These are phyloP conservation scores for Neopestalotiopsis sp. DNA, from an alignment of 2,329 filamentous ascomycete species.

Conservation along the genomic window DNA sequence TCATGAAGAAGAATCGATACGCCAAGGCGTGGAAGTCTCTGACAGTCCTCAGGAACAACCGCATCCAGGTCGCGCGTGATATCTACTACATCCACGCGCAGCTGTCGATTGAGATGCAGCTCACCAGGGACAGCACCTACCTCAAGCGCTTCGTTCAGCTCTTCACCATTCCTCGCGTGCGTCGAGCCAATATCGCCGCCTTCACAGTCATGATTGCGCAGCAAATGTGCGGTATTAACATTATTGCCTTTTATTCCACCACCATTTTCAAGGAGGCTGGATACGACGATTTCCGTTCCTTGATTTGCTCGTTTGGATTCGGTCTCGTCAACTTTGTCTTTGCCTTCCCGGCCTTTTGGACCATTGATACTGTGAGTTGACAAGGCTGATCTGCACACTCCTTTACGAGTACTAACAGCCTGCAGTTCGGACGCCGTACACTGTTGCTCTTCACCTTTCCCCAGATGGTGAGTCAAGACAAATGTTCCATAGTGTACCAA, in stretches of 20 bases:
- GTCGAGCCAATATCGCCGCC: slow-evolving; percentile 76
- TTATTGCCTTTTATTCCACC: slow-evolving; percentile 64
- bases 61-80: slow-evolving; percentile 64
- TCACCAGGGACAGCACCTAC: slow-evolving; percentile 60
- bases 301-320: slow-evolving; percentile 69
- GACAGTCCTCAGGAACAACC: slow-evolving; percentile 55
- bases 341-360: slow-evolving; percentile 67
- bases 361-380: slow-evolving; percentile 62
- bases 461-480: slow-evolving; percentile 53
- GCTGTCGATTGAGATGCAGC: slow-evolving; percentile 62
- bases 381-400: slow-evolving; percentile 58
- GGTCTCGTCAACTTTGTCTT: slow-evolving; percentile 70
- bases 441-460: slow-evolving; percentile 72
- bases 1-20: slow-evolving; percentile 70
- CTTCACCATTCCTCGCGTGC: slow-evolving; percentile 72
- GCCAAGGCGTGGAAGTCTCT: slow-evolving; percentile 64
- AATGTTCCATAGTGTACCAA: not conserved
- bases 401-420: slow-evolving; percentile 54
- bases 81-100: slow-evolving; percentile 70
- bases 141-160: slow-evolving; percentile 67
- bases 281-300: slow-evolving; percentile 57
- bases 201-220: slow-evolving; percentile 82
- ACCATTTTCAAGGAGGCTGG: slow-evolving; percentile 66
- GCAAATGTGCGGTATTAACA: slow-evolving; percentile 63
- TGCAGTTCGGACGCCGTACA: slow-evolving; percentile 63